Base-by-base conservation (phyloP, 2,329 filamentous ascomycete species). In the Phialophora tarda region DNA sequence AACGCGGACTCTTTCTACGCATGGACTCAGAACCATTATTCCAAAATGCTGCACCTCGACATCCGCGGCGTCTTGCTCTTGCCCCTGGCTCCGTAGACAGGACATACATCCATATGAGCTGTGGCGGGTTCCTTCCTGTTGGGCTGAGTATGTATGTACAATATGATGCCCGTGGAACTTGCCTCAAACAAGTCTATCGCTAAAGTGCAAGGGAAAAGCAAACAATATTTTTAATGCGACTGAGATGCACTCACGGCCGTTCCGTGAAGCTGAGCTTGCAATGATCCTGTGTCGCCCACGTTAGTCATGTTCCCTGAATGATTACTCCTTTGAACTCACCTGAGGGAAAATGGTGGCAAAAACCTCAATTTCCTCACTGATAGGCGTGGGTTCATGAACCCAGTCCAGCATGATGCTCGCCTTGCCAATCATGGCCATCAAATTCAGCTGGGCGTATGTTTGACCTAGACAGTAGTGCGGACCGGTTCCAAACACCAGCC, bases 271-370 rank as follows among this genome's bases (percentile, higher is more conserved):
- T 89, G 74, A 95, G 85, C 63, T 90, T 89, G 81, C 91, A 95
- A 77, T 95, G 90, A 77, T 96, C 92, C 91, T 34, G 32, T 94
- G 71, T 4, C 69, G 70, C 4, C 68, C 77, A 66, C 63, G 72
- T 62, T 66, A 63, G 56, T 53, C 56, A 48, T 28, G 26, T 48
- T 47, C 7, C 12, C 17, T 69, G 12, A 28, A 32, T 24, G 38
- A 8, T 17, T 4, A 62, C 63, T 71, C 66, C 50, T 30, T 58
- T 6, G 47, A 59, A 82, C 89, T 79, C 81, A 96, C 93, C 90
- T 91, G 90, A 64, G 95, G 95, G 85, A 99, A 99, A 73, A 99
- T 96, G 30, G 93, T 97, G 48, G 95, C 95, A 81, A 98, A 99
- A 72, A 98, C 94, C 83, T 96, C 94, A 80, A 99, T 98, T 79